Conservation (phyloP, 2,329 filamentous ascomycete genomes). For the Alternaria dauci region DNA sequence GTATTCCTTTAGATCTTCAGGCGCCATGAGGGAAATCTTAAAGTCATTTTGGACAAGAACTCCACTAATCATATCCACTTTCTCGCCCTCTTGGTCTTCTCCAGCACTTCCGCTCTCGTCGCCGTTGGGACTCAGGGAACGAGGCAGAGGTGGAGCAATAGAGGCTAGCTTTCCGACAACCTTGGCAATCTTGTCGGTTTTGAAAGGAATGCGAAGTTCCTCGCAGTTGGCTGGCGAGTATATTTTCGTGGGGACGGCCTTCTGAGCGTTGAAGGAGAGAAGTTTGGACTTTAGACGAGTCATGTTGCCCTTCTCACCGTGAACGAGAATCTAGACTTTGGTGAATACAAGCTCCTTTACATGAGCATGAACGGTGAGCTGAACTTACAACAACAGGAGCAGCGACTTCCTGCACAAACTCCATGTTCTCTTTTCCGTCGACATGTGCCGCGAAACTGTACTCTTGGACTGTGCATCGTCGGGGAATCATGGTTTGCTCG, state of each 20-base stretch:
- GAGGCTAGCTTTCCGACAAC: constrained; percentile 93
- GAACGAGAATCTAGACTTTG: constrained; percentile 79
- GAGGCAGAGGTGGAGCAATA: constrained; percentile 69
- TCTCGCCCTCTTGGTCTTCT: constrained; percentile 30
- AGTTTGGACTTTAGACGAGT: constrained; percentile 95
- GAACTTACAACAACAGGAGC: constrained; percentile 88
- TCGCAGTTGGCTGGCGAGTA: constrained; percentile 95
- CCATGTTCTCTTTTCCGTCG: constrained; percentile 92
- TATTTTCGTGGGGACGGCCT: constrained; percentile 84
- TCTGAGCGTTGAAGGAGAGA: constrained; percentile 86
- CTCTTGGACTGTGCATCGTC: constrained; percentile 91
- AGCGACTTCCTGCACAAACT: constrained; percentile 93
- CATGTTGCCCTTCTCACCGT: constrained; percentile 98
- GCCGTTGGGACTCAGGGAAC: constrained; percentile 47
- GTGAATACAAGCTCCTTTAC: constrained; percentile 14
- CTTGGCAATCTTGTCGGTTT: constrained; percentile 92
- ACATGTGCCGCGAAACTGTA: constrained; percentile 97
- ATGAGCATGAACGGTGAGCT: background rate
- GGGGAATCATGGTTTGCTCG: constrained; percentile 91
- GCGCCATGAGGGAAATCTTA: constrained; percentile 95
- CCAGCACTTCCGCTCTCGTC: constrained; percentile 25
- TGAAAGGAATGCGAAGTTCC: constrained; percentile 93
- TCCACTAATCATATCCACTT: constrained; percentile 74
- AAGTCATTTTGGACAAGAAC: constrained; percentile 98
- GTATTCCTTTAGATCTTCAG: constrained; percentile 94